phyloP scores from a whole-genome alignment of 306 rosid species.

The Cicer pinnatifidum region DNA sequence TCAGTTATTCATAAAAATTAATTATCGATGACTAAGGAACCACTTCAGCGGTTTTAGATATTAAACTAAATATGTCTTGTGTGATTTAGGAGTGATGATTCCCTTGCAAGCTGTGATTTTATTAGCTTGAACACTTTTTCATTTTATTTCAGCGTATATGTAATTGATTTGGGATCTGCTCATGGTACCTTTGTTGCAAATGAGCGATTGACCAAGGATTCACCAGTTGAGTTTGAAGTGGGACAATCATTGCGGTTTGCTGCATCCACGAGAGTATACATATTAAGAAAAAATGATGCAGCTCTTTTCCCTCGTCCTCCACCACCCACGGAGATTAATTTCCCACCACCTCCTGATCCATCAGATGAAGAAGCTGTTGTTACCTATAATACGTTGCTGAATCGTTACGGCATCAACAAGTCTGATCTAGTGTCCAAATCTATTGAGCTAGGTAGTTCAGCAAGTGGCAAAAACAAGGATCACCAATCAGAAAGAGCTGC shows the following conservation, averaged over 20 bases:
- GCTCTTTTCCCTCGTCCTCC: conserved; percentile 87
- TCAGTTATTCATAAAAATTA: conserved; percentile 1
- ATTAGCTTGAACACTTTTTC: conserved; percentile 36
- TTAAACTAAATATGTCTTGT: conserved; percentile 1
- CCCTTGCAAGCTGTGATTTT: background rate
- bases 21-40: conserved; percentile 5
- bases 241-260: conserved; percentile 97
- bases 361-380: conserved; percentile 92
- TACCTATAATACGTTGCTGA: conserved; percentile 80
- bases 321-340: conserved; percentile 61
- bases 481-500: conserved; percentile 63
- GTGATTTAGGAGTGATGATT: conserved; percentile 30
- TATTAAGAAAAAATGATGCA: conserved; percentile 79
- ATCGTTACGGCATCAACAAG: conserved; percentile 79
- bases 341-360: conserved; percentile 90
- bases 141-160: conserved; percentile 73
- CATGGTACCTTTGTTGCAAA: conserved; percentile 99
- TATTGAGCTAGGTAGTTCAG: conserved; percentile 48
- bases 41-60: conserved; percentile 9
- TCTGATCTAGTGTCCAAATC: conserved; percentile 56
- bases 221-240: conserved; percentile 89
- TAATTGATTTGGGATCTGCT: conserved; percentile 95
- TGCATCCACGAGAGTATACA: conserved; percentile 84
- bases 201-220: conserved; percentile 90
- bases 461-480: conserved; percentile 47